These are phyloP conservation scores for Kwoniella dendrophila DNA, from an alignment of 768 basidiomycete species.

Conservation along the genomic window DNA sequence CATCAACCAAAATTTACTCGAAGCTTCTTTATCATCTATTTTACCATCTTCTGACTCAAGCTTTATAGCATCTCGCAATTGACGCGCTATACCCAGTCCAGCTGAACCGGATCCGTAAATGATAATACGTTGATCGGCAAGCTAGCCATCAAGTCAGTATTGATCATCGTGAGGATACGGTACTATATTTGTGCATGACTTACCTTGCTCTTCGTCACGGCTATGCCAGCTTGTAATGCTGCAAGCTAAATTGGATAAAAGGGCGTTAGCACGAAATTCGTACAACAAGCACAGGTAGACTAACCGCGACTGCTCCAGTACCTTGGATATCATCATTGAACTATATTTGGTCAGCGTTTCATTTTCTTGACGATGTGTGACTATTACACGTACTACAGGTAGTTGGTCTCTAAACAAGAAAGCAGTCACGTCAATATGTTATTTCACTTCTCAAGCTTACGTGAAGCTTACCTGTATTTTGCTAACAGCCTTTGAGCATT, in stretches of 20 bases:
- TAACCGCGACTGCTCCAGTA: constrained; percentile 55
- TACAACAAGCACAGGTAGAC: constrained; percentile 1
- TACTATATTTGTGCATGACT: not conserved
- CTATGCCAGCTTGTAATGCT: constrained; percentile 51
- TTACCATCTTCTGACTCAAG: constrained; percentile 47
- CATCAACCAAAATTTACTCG: constrained; percentile 69
- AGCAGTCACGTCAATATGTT: not conserved
- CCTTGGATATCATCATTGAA: constrained; percentile 78
- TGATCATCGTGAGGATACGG: not conserved
- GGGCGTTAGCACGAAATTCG: not conserved
- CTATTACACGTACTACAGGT: constrained; percentile 23
- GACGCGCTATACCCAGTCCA: constrained; percentile 69
- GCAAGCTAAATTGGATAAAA: constrained; percentile 38
- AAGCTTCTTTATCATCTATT: constrained; percentile 65
- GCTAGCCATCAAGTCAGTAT: constrained; percentile 47
- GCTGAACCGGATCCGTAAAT: constrained; percentile 75
- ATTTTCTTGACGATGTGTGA: not conserved
- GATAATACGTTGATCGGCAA: constrained; percentile 74
- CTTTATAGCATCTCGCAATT: constrained; percentile 75
- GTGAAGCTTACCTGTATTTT: constrained; percentile 38
- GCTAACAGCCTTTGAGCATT: constrained; percentile 73
- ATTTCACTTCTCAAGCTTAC: not conserved
- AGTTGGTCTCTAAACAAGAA: constrained; percentile 26
- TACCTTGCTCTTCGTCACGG: constrained; percentile 67
- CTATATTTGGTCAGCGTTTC: constrained; percentile 7